Conservation (phyloP, 371 early-diverging fungal species). For the Mucor racemosus region DNA sequence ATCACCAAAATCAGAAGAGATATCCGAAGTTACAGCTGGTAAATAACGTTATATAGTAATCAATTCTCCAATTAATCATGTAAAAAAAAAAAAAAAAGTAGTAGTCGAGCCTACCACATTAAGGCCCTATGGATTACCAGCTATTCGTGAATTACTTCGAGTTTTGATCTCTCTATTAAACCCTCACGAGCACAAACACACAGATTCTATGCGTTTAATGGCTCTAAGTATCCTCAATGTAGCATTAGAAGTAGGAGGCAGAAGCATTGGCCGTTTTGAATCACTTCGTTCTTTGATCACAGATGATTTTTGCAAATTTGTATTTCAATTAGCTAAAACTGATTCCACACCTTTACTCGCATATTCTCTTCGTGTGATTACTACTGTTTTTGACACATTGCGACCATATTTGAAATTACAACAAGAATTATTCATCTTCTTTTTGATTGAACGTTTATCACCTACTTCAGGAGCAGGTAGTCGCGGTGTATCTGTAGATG, state of each 20-base stretch:
- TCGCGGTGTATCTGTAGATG: constrained; percentile 36
- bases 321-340: constrained; percentile 78
- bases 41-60: not conserved
- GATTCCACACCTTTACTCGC: constrained; percentile 67
- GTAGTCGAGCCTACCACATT: constrained; percentile 25
- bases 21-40: constrained; percentile 6
- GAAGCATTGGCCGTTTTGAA: constrained; percentile 74
- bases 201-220: constrained; percentile 91
- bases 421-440: constrained; percentile 80
- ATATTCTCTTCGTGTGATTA: constrained; percentile 67
- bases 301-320: constrained; percentile 85
- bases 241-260: constrained; percentile 86
- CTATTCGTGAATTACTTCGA: constrained; percentile 87
- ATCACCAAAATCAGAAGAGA: not conserved
- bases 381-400: constrained; percentile 76
- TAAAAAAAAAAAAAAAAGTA: not conserved
- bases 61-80: not conserved
- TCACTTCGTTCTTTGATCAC: constrained; percentile 72
- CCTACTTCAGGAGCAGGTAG: constrained; percentile 50
- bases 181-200: constrained; percentile 89
- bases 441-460: constrained; percentile 70
- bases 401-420: constrained; percentile 75
- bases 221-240: constrained; percentile 80
- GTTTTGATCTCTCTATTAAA: constrained; percentile 90
- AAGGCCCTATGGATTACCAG: constrained; percentile 79